Percentiles rank a stretch among this genome's conserved stretches.
Evolutionary conservation across 441 rosid species (phyloP).

Genomic region (Theobroma grandiflorum): DNA sequence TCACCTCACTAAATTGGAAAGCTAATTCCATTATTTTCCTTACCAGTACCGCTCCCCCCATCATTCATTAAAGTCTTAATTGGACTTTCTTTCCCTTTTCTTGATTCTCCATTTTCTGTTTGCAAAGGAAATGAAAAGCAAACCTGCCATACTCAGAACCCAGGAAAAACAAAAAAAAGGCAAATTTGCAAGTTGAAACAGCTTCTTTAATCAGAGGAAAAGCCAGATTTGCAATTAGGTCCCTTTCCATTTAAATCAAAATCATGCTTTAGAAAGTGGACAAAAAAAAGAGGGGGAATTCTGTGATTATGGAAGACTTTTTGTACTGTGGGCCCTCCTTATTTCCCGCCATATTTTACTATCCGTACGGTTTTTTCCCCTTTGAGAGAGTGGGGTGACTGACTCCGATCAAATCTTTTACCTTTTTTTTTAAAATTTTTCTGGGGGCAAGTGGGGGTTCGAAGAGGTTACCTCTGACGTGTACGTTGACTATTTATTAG

Average conservation of each 20-base stretch:
- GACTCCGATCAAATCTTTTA: background rate
- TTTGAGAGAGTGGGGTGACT: background rate
- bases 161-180: background rate
- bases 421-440: too few relatives aligned
- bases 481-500: conserved; percentile 1
- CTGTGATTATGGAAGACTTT: background rate
- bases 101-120: background rate
- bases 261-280: background rate
- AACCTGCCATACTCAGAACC: conserved; percentile 7
- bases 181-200: background rate
- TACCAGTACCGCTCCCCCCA: too few relatives aligned
- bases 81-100: background rate
- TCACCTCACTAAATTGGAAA: background rate
- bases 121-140: background rate
- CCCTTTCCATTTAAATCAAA: background rate
- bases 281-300: background rate
- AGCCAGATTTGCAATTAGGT: background rate
- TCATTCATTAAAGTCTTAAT: too few relatives aligned
- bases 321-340: conserved; percentile 35
- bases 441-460: background rate
- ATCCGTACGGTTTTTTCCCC: conserved; percentile 13
- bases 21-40: background rate
- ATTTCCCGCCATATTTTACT: conserved; percentile 25
- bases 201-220: background rate
- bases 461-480: background rate